Evolutionary conservation across 805 yeast genomes (phyloP).

Genomic region (Metschnikowia lochheadii): DNA sequence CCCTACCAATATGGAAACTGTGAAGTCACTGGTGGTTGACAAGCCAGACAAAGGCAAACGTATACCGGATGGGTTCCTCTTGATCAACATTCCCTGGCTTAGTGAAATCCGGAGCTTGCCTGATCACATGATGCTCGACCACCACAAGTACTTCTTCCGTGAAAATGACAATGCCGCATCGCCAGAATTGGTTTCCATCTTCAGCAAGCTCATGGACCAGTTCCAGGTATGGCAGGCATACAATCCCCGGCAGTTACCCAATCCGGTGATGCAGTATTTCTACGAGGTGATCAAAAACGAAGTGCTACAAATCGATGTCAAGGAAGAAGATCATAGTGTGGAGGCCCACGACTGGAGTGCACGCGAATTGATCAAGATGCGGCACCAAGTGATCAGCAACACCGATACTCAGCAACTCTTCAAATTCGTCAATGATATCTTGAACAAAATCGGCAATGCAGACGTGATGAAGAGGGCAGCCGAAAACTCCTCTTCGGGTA

Average conservation of each 20-base stretch:
- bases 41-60: slow-evolving; percentile 5
- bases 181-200: slow-evolving; percentile 18
- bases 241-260: slow-evolving; percentile 53
- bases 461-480: slow-evolving; percentile 13
- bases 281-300: slow-evolving; percentile 60
- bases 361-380: slow-evolving; percentile 6
- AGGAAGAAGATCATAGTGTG: slow-evolving; percentile 12
- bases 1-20: slow-evolving; percentile 40
- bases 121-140: slow-evolving; percentile 17
- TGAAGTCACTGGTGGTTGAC: neutral
- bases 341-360: slow-evolving; percentile 16
- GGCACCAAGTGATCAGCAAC: neutral
- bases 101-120: slow-evolving; percentile 76
- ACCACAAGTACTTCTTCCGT: slow-evolving; percentile 8
- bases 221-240: slow-evolving; percentile 45
- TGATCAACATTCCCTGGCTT: slow-evolving; percentile 65
- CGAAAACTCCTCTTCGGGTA: slow-evolving; percentile 2
- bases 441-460: slow-evolving; percentile 8
- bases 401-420: slow-evolving; percentile 5
- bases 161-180: slow-evolving; percentile 11
- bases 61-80: slow-evolving; percentile 69
- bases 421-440: slow-evolving; percentile 3
- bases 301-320: slow-evolving; percentile 51
- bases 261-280: slow-evolving; percentile 67
- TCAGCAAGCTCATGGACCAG: slow-evolving; percentile 28